Base-by-base conservation (phyloP, 345 rosid genomes). In the Euphorbia lathyris region DNA sequence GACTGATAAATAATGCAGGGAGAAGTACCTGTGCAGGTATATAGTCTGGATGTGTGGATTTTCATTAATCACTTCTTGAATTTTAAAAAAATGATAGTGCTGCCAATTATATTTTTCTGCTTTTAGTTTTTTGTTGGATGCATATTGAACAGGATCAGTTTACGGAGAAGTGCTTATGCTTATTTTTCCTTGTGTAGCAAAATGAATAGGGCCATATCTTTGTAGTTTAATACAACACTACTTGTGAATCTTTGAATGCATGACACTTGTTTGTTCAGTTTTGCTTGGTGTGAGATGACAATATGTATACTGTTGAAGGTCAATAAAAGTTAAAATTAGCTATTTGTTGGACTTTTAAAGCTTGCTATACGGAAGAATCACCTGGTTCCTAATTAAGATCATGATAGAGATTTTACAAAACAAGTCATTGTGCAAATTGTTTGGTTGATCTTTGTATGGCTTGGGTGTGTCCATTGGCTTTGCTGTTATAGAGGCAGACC, bases 21-120 rank as follows among this genome's bases (percentile, higher is more conserved):
- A 2, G 3, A n/a, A 59, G 22, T 57, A 57, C 36, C 36, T 57
- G n/a, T n/a, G 77, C 84, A 92, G 97, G 99, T 91, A 87, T 42
- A 10, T 70, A 63, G 65, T 20, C 36, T 74, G 40, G 59, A 14
- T 9, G 22, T 57, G 10, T n/a, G n/a, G 36, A 17, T 22, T 43
- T 69, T 55, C 38, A 8, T 63, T 27, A 42, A 23, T 27, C 0
- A 38, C 8, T 50, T 50, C 14, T 30, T 20, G 20, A 14, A 20
- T 20, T 52, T 32, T 53, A 19, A 51, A 30, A 7, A 50, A 26
- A 1, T 68, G 62, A 27, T 22, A 32, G 7, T 11, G 61, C 36
- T 57, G 36, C 13, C 30, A 27, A 57, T 26, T 11, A 14, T 3
- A 29, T 16, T 5, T 29, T 16, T 14, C 17, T 34, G 11, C 43